Base-by-base conservation (phyloP, 768 basidiomycete genomes). In the Paxillus ammoniavirescens region DNA sequence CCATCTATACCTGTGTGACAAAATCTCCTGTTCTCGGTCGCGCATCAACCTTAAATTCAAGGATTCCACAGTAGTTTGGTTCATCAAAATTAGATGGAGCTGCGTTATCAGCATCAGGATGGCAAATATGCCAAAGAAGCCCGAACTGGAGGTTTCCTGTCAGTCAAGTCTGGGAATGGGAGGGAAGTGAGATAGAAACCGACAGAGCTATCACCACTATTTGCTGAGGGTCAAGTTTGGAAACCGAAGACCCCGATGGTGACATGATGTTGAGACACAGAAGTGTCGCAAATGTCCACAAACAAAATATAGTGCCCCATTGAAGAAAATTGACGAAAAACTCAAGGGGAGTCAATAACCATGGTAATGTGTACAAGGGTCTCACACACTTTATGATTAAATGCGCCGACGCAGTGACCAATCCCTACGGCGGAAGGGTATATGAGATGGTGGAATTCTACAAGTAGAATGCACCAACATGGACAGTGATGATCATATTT, bases 401-500 rank as follows among this genome's bases (percentile, higher is more conserved):
- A 81, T 47, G 93, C 94, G 10, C 94, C 94, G 17, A 97, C 91
- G 59, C 94, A 98, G 63, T 93, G 91, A 10, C 94, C 94, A 49
- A 98, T 86, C 94, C 93, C 90, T 83, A 28, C 53, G 38, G 55
- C 6, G 40, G 45, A 9, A 12, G 21, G 31, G 21, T 50, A 52
- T 9, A 50, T 37, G 21, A 47, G 26, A 40, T 12, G 26, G 42
- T 48, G 17, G 8, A 36, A 26, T 14, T 38, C 33, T 33, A 17
- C 51, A 44, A 13, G 40, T 49, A 52, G 26, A 37, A 41, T 23
- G 17, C 6, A 74, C 85, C 58, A 67, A 90, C 89, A 93, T 47
- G 91, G 91, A 71, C 91, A 94, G 64, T 94, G 92, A 70, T 94
- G 91, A 64, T 94, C 91, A 59, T 86, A 93, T 66, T 83, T 87